Conservation (phyloP, 352 stramenopile species). For the Phytophthora cajani region DNA sequence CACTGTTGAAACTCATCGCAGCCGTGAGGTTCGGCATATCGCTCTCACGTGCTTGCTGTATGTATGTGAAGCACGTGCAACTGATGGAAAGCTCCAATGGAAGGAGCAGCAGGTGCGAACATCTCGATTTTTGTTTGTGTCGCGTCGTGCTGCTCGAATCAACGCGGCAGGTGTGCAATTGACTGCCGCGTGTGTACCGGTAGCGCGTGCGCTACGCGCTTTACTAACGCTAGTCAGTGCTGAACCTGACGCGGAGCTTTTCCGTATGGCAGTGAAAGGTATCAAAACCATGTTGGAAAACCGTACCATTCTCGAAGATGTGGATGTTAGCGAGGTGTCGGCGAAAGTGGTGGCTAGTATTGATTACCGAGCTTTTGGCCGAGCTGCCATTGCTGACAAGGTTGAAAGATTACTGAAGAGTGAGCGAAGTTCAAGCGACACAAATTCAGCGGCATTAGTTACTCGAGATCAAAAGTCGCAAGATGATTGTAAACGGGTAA, state of each 20-base stretch:
- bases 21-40: conserved; percentile 58
- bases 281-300: conserved; percentile 84
- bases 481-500: conserved; percentile 11
- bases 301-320: conserved; percentile 74
- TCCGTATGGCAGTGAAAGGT: conserved; percentile 78
- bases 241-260: conserved; percentile 68
- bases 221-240: conserved; percentile 81
- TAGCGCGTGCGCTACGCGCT: conserved; percentile 65
- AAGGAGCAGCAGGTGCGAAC: conserved; percentile 63
- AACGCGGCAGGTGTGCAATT: conserved; percentile 28
- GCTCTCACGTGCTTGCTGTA: conserved; percentile 75
- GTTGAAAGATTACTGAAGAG: conserved; percentile 40
- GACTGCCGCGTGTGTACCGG: conserved; percentile 60
- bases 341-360: conserved; percentile 85
- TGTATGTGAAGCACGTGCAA: conserved; percentile 70
- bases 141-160: conserved; percentile 44
- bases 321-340: conserved; percentile 85
- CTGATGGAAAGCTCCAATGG: conserved; percentile 73
- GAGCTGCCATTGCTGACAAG: conserved; percentile 74
- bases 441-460: conserved; percentile 9
- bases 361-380: conserved; percentile 83
- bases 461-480: conserved; percentile 19
- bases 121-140: conserved; percentile 83
- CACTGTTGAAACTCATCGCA: conserved; percentile 72
- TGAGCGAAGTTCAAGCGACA: conserved; percentile 12